Conservation (phyloP, 768 basidiomycete species). For the Cystofilobasidium bisporidii region DNA sequence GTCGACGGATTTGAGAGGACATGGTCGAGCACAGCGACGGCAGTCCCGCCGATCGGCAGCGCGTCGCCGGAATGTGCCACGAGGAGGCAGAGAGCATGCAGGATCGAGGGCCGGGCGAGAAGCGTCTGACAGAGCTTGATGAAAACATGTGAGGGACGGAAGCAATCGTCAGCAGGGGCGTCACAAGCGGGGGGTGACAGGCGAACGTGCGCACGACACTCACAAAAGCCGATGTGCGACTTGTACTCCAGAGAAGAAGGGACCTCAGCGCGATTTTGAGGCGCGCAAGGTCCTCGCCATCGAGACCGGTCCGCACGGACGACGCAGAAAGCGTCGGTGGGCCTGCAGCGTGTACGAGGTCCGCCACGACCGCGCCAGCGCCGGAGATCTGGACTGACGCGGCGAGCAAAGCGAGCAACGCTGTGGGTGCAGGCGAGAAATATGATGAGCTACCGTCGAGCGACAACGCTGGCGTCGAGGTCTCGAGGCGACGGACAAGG, state of each 20-base stretch:
- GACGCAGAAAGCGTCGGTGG: neutral
- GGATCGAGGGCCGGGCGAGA: too few relatives aligned
- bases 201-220: too few relatives aligned
- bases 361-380: neutral
- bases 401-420: neutral
- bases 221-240: neutral
- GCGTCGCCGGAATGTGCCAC: too few relatives aligned
- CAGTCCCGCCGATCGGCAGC: too few relatives aligned
- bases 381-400: neutral
- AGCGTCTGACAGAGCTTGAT: too few relatives aligned
- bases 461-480: neutral
- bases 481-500: neutral
- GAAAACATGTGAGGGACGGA: neutral
- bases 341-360: neutral
- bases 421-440: neutral
- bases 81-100: too few relatives aligned
- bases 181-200: too few relatives aligned
- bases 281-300: neutral
- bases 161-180: neutral
- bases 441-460: too few relatives aligned
- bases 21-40: too few relatives aligned
- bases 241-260: neutral
- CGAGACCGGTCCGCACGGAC: neutral
- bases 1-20: neutral
- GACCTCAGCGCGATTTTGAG: neutral